Base-by-base conservation (phyloP, 352 stramenopile species). In the Globisporangium iwayamae region DNA sequence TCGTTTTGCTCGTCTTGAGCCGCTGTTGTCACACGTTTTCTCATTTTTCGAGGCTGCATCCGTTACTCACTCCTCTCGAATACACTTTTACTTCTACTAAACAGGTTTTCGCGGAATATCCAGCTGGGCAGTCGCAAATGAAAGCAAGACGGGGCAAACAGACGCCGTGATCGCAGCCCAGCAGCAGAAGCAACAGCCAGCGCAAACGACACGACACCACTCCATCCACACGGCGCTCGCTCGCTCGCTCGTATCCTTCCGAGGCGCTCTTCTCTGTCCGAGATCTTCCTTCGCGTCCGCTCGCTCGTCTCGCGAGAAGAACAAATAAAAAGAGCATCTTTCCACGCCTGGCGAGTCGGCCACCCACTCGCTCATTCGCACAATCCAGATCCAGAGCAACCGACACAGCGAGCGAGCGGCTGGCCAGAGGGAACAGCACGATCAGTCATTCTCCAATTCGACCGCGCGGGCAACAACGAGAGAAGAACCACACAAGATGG, bases 301-400 rank as follows among this genome's bases (percentile, higher is more conserved):
- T 62, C 56, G 25, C 39, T 20, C 32, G 7, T 36, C 25, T 36
- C 39, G 20, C 30, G 51, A 34, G n/a, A 52, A 61, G n/a, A 52
- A 61, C 41, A 62, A 62, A 62, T 55, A 62, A 62, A 55, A 62
- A 62, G 22, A 62, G 28, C 34, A 56, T 30, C 57, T 41, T 46
- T 55, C 32, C 18, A 16, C 22, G 8, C 16, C 22, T 11, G 30
- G 18, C 39, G 14, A 16, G n/a, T 32, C 51, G 51, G 41, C 51
- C 50, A 41, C 20, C 39, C 43, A 43, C 28, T 55, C 28, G 34
- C 43, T 43, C 56, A 30, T 28, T 28, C 25, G 25, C 25, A 28
- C 25, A 28, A 28, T 1, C 25, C 38, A 56, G 18, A 55, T 25
- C 28, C 56, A 45, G 25, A 59, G 16, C 36, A 11, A 14, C 36